Evolutionary conservation across 192 early-diverging fungal genomes (phyloP), one percentile per base, ranked within the genome.

Genomic region (Coemansia sp.): DNA sequence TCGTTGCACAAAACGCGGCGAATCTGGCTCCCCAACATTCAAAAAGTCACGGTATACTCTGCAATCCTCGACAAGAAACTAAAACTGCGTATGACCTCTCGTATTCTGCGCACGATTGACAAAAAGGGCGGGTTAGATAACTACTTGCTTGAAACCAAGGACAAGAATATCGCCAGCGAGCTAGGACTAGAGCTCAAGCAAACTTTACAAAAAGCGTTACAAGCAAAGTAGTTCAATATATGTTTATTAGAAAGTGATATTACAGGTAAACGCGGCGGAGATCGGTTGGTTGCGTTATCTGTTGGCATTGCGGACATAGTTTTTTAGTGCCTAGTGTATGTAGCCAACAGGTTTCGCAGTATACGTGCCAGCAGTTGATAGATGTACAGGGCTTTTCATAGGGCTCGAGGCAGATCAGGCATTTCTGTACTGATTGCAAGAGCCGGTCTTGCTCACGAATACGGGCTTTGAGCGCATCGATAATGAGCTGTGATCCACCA

Each of bases 341-440:
- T 70, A 96, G 85, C 95, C 95, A 97, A 74, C 95, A 97, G 43
- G 86, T 73, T 71, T 95, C 91, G 71, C 95, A 97, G 62, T 93
- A 92, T 10, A 96, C 95, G 85, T 97, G 95, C 94, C 94, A 95
- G 80, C 95, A 97, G 20, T 90, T 85, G 34, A 94, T 89, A 0
- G 94, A 95, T 3, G 85, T 85, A 33, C 93, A 73, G 0, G 95
- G 95, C 11, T 87, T 79, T 5, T 80, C 85, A 75, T 91, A 94
- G 0, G 87, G 70, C 34, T 94, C 93, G 27, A 93, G 80, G 72
- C 95, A 97, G 11, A 96, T 91, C 13, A 93, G 75, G 79, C 95
- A 97, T 47, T 86, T 87, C 3, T 85, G 89, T 5, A 82, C 79
- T 6, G 74, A 71, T 41, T 81, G 76, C 40, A 85, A 68, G 5